Evolutionary conservation across 345 rosid genomes (phyloP).

Genomic region (Ricinus communis): DNA sequence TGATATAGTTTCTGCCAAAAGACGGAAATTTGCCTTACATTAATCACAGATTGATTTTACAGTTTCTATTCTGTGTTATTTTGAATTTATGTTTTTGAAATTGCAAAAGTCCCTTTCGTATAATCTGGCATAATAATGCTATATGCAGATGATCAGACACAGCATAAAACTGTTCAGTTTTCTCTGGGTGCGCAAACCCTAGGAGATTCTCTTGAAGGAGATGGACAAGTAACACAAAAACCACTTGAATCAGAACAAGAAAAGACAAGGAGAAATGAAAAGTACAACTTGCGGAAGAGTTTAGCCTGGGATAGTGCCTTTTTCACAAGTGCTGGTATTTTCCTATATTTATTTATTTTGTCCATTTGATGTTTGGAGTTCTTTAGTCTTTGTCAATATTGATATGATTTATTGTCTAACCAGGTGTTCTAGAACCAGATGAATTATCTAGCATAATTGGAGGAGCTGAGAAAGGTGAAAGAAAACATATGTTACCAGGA

Average conservation of each 20-base stretch:
- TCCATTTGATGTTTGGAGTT: background rate
- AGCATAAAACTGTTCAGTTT: slow-evolving; percentile 29
- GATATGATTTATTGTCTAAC: slow-evolving; percentile 6
- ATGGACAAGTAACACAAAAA: slow-evolving; percentile 34
- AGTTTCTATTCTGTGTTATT: background rate
- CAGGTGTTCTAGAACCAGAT: slow-evolving; percentile 86
- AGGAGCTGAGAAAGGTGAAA: slow-evolving; percentile 42
- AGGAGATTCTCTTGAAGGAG: slow-evolving; percentile 28
- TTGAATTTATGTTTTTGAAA: background rate
- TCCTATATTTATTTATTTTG: background rate
- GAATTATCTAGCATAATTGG: slow-evolving; percentile 77
- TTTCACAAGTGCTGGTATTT: slow-evolving; percentile 78
- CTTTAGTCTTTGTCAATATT: background rate
- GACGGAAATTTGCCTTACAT: background rate
- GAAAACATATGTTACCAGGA: slow-evolving; percentile 43
- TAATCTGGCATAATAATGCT: slow-evolving; percentile 10
- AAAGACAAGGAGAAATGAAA: slow-evolving; percentile 39
- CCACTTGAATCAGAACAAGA: slow-evolving; percentile 45
- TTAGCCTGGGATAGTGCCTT: slow-evolving; percentile 96
- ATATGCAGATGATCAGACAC: slow-evolving; percentile 40
- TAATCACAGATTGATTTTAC: background rate
- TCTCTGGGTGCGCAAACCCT: slow-evolving; percentile 26
- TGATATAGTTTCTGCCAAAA: too few relatives aligned
- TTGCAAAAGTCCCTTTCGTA: slow-evolving; percentile 5
- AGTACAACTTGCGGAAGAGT: slow-evolving; percentile 76